Evolutionary conservation across 345 rosid species (phyloP), one percentile per base, ranked within the genome.

Genomic region (Laguncularia racemosa): DNA sequence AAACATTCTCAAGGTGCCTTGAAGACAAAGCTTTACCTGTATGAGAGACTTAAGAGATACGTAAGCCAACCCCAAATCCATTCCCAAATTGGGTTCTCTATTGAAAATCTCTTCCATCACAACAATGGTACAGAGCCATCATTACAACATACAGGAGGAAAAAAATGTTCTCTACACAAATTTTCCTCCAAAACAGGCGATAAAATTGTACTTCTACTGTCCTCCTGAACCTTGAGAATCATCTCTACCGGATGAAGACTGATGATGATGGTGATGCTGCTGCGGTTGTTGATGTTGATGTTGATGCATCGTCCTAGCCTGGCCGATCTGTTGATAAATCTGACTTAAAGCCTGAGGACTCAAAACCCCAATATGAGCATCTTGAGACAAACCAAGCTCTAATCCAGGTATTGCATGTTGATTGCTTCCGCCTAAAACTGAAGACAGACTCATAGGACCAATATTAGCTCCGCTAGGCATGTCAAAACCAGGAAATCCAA

Each of bases 291-390:
- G 76, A 17, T 73, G 87, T 12, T 76, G 85, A 26, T 67, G 78
- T 3, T 79, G 83, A 44, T 71, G 82, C 5, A 67, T 78, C 65
- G 72, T 64, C 68, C 83, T 80, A 56, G 73, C 84, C 51, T 88
- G 95, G 46, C 88, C 78, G 82, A 85, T 84, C 78, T 91, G 98
- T 75, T 91, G 98, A 81, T 91, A 91, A 67, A 91, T 75, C 78
- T 84, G 96, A 66, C 60, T 68, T 67, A 85, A 80, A 50, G 95
- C 79, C 58, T 83, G 97, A 14, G 90, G 78, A 49, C 77, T 91
- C 73, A 88, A 57, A 60, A 78, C 87, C 59, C 97, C 96, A 72
- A 83, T 74, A 83, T 83, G 91, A 16, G 88, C 96, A 73, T 91
- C 96, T 46, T 91, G 98, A 61, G 98, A 84, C 75, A 85, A 70